Evolutionary conservation across 2,329 filamentous ascomycete genomes (phyloP), one percentile per base, ranked within the genome.

Genomic region (Cryphonectria naterciae): DNA sequence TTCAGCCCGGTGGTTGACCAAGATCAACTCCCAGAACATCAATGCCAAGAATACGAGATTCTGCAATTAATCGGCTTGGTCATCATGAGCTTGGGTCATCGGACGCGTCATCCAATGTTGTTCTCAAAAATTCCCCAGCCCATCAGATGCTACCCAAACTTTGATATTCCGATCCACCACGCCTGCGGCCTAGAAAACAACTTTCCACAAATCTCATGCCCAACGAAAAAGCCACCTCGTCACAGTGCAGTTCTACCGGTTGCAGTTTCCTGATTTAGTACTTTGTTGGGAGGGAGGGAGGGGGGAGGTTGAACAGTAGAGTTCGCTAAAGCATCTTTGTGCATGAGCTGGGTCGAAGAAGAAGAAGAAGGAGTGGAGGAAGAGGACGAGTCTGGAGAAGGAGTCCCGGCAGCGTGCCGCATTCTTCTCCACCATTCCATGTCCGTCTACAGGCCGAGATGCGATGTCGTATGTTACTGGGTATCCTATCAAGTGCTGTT

Each of bases 401-500:
- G 19, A 22, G 4, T 7, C 58, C 35, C 39, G 32, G 46, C 58
- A 61, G 58, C 58, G 11, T 19, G 32, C 56, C 56, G 56, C 56
- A 17, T 32, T 56, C 54, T 58, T 56, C 54, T 58, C 32, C 58
- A 39, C 32, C 22, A 22, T 22, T 39, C 17, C 17, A 17, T 2
- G 19, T 32, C 11, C 25, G 54, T 32, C n/a, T 19, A 32, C 19
- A 61, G 17, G 58, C 58, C 35, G 58, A 61, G 17, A 61, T 61
- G 32, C 58, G 58, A 61, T 22, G 58, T 61, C 58, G 58, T 37
- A 61, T 61, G 19, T 39, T 61, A 35, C 32, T 39, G 58, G 35
- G 17, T 15, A 39, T 11, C 19, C 32, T 61, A 22, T 5, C 58
- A 19, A 1, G 35, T 35, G 35, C 32, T 39, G 46, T 61, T 10